Evolutionary conservation across 164 flowering plant species (phyloP), one percentile per base, ranked within the genome.

Genomic region (Malania oleifera): DNA sequence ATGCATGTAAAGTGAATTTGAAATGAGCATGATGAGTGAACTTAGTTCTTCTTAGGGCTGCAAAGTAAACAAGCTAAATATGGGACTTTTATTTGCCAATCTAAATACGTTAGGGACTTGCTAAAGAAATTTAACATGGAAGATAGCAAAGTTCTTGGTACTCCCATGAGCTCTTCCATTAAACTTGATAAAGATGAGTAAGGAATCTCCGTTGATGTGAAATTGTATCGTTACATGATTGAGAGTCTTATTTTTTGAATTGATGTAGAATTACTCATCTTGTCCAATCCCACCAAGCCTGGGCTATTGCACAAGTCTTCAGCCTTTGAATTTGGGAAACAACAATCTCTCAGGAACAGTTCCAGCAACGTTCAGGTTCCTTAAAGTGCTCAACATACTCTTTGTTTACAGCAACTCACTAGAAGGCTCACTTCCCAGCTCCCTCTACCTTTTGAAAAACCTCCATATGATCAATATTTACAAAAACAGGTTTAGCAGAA

Each of bases 331-430:
- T n/a, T 80, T 93, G 68, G 89, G 91, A 9, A 95, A 87, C 68
- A 93, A 93, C 69, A 80, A 75, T 26, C 76, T 93, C 52, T 66
- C 96, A 0, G 96, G 98, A 49, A 24, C 77, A 45, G 8, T 92
- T 53, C 96, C 98, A 14, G 68, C 77, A 14, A 85, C 96, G 19
- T 85, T 89, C 66, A 57, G 78, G 61, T 82, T 74, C 57, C 86
- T 92, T 23, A 72, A 75, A 1, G 76, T 83, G 50, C 75, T 91
- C 22, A 61, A n/a, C n/a, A n/a, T n/a, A n/a, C n/a, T n/a, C n/a
- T n/a, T n/a, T n/a, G n/a, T 92, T 44, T 92, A 87, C 79, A 92
- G 87, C 79, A 92, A 92, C 66, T 85, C 96, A 29, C 66, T 92
- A 15, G 77, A 83, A 70, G 96, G 98, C 37, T 82, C 89, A 37